phyloP scores from a whole-genome alignment of 2,329 filamentous ascomycete species.

The Chaetothyriales sp. region DNA sequence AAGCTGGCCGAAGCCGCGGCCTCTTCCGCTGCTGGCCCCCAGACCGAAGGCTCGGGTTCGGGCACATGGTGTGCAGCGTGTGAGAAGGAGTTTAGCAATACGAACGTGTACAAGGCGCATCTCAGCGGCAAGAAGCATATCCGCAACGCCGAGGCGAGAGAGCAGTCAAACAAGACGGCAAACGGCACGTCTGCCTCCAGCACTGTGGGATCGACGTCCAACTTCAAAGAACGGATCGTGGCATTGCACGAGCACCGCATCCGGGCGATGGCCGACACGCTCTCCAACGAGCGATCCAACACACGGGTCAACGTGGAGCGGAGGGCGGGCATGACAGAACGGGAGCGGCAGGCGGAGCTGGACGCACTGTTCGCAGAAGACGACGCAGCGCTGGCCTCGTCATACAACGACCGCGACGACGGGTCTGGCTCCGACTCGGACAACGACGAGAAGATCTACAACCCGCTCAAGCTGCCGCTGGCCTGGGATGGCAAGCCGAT shows the following conservation, averaged over 20 bases:
- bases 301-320: slow-evolving; percentile 91
- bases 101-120: slow-evolving; percentile 85
- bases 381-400: slow-evolving; percentile 24
- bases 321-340: slow-evolving; percentile 92
- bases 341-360: slow-evolving; percentile 84
- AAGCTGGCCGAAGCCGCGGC: slow-evolving; percentile 31
- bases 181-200: slow-evolving; percentile 5
- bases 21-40: slow-evolving; percentile 27
- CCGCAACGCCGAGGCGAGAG: slow-evolving; percentile 57
- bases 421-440: slow-evolving; percentile 56
- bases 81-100: slow-evolving; percentile 87
- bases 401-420: slow-evolving; percentile 25
- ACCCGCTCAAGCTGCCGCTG: slow-evolving; percentile 85
- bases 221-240: slow-evolving; percentile 74
- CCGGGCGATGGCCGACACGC: slow-evolving; percentile 60
- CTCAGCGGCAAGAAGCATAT: slow-evolving; percentile 84
- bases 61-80: slow-evolving; percentile 83
- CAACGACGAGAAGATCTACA: slow-evolving; percentile 82
- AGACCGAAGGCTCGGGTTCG: slow-evolving; percentile 44
- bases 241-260: slow-evolving; percentile 79
- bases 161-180: slow-evolving; percentile 6
- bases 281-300: slow-evolving; percentile 76
- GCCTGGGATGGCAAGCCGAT: slow-evolving; percentile 99
- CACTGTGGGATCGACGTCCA: slow-evolving; percentile 16
- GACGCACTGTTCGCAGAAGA: slow-evolving; percentile 64